A percentile compares a stretch with the other conserved stretches of the same genome.
Evolutionary conservation across 345 rosid genomes (phyloP).

Genomic region (Melaleuca alternifolia): DNA sequence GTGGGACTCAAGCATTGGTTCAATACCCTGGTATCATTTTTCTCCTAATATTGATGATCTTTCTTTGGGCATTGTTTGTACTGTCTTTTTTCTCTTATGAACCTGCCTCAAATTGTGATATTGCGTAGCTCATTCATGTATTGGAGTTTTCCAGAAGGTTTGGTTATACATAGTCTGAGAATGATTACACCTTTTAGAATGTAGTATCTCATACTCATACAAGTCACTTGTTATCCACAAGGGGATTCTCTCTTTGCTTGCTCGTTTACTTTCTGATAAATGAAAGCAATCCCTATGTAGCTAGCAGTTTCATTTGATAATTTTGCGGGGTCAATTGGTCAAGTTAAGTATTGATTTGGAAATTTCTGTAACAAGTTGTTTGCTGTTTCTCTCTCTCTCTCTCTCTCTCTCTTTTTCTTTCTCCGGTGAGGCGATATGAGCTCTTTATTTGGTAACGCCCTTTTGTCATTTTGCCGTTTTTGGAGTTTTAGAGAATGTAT

Average conservation of each 20-base stretch:
- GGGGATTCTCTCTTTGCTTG: neutral
- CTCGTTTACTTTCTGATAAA: neutral
- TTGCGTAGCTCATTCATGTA: neutral
- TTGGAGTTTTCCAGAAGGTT: neutral
- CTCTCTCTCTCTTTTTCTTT: too few species aligned
- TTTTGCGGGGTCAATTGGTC: neutral
- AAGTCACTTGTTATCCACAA: neutral
- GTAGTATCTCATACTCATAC: neutral
- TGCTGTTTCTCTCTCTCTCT: neutral
- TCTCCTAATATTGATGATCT: neutral
- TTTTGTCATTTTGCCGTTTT: neutral
- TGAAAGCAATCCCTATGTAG: neutral
- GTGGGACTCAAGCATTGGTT: slow-evolving; percentile 88
- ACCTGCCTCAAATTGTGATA: neutral
- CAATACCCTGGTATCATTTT: slow-evolving; percentile 68
- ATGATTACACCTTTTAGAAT: neutral
- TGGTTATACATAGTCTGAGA: neutral
- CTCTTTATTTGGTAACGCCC: too few species aligned
- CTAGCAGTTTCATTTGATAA: neutral
- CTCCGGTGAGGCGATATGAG: too few species aligned
- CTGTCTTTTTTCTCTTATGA: neutral
- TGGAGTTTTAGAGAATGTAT: neutral
- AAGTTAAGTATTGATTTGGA: neutral
- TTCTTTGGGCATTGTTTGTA: neutral
- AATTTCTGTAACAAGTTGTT: neutral